Conservation (phyloP, 805 yeast genomes). For the Danielia oregonensis region DNA sequence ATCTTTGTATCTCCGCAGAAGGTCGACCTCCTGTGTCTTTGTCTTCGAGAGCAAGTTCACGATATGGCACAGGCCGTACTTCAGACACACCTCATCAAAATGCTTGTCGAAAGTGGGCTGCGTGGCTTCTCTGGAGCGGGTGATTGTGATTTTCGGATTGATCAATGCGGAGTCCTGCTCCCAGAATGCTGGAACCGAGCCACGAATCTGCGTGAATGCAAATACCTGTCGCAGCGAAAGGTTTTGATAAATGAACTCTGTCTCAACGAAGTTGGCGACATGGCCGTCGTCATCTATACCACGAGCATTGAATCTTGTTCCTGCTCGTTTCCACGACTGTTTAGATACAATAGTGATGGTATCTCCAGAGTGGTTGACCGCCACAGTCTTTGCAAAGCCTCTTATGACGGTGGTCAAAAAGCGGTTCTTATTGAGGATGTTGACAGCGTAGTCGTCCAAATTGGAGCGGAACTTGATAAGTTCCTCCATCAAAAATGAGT, state of each 20-base stretch:
- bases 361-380: constrained; percentile 36
- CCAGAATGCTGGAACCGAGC: constrained; percentile 96
- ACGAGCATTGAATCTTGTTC: constrained; percentile 20
- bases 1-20: constrained; percentile 61
- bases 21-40: constrained; percentile 70
- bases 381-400: constrained; percentile 86
- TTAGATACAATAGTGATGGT: constrained; percentile 79
- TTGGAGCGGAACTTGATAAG: constrained; percentile 70
- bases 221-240: constrained; percentile 48
- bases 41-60: constrained; percentile 79
- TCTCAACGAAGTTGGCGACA: constrained; percentile 29
- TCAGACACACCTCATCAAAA: constrained; percentile 61
- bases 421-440: constrained; percentile 65
- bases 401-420: constrained; percentile 89
- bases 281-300: constrained; percentile 20
- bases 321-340: constrained; percentile 75
- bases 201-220: constrained; percentile 87
- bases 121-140: constrained; percentile 88
- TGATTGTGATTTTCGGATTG: constrained; percentile 85
- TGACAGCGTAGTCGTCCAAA: constrained; percentile 56
- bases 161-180: constrained; percentile 91
- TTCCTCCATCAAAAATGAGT: constrained; percentile 83
- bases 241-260: constrained; percentile 70
- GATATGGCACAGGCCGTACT: constrained; percentile 84
- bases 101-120: constrained; percentile 87